Percentiles rank a stretch among this genome's conserved stretches.
Evolutionary conservation across 176 grass and related monocot genomes (phyloP).

Genomic region (Carex kokanica): DNA sequence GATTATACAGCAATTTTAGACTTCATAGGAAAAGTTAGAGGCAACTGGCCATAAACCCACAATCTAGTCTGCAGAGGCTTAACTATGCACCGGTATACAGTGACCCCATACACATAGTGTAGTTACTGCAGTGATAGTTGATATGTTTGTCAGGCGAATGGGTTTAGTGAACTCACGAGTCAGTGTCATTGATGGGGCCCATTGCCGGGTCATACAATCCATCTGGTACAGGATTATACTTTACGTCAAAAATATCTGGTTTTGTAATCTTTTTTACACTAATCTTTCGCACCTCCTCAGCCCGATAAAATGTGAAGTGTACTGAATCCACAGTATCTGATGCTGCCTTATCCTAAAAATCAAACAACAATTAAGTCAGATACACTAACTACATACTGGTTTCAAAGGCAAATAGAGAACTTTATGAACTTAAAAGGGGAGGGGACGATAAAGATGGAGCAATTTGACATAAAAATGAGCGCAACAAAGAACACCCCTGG

Average conservation of each 20-base stretch:
- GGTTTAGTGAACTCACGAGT: conserved; percentile 41
- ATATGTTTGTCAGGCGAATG: conserved; percentile 3
- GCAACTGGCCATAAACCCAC: not conserved
- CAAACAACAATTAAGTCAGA: conserved; percentile 15
- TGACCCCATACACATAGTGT: not conserved
- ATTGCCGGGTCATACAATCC: conserved; percentile 82
- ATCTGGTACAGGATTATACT: conserved; percentile 52
- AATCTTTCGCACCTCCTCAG: conserved; percentile 51
- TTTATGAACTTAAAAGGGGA: not conserved
- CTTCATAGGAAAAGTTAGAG: not conserved
- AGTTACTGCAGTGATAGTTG: not conserved
- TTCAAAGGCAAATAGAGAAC: not conserved
- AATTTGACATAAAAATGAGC: not conserved
- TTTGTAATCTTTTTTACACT: conserved; percentile 77
- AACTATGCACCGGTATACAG: not conserved
- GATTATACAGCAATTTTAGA: not conserved
- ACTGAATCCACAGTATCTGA: conserved; percentile 68
- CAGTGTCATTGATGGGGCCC: conserved; percentile 58
- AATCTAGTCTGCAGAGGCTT: not conserved
- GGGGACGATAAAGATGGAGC: not conserved
- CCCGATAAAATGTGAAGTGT: conserved; percentile 65
- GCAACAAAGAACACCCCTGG: not conserved
- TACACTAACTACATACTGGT: not conserved
- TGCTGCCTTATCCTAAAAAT: conserved; percentile 42
- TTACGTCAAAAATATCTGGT: conserved; percentile 52